Base-by-base conservation (phyloP, 1,139 yeast genomes). In the Kurtzmaniella quercitrusa region DNA sequence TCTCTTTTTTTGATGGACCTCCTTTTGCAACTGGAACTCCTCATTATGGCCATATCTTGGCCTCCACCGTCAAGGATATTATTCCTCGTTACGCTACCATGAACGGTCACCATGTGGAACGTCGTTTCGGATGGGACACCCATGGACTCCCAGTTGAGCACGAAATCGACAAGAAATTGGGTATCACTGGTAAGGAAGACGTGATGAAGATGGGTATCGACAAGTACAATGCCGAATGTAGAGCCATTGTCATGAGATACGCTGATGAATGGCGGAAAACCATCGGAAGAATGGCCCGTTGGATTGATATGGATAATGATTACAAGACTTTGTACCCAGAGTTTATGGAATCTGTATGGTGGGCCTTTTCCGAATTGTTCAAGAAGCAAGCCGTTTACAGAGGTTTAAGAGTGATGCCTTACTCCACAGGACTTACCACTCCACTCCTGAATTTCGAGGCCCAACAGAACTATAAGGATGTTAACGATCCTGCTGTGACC, bases 21-120 rank as follows among this genome's bases (percentile, higher is more conserved):
- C 99, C 99, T 53, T 93, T 93, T 66, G 99, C 99, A 46, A 93
- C 98, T 4, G 98, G 98, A 62, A 88, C 97, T 34, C 99, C 99
- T 40, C 99, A 93, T 64, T 94, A 93, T 63, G 99, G 99, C 49
- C 99, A 93, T 62, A 85, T 93, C 60, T 75, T 94, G 65, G 94
- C 98, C 2, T 91, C 98, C 36, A 93, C 98, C 46, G 88, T 90
- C 56, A 93, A 91, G 75, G 99, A 93, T 71, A 88, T 93, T 53
- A 91, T 93, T 47, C 98, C 98, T 46, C 82, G 99, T 63, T 93
- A 90, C 62, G 98, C 98, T 46, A 87, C 95, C 52, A 93, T 93
- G 98, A 91, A 87, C 55, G 98, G 98, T 15, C 85, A 81, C 67
- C 88, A 86, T 57, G 98, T 93, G 40, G 96, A 88, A 68, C 87